Base-by-base conservation (phyloP, 495 filamentous ascomycete species). In the Podospora comata region DNA sequence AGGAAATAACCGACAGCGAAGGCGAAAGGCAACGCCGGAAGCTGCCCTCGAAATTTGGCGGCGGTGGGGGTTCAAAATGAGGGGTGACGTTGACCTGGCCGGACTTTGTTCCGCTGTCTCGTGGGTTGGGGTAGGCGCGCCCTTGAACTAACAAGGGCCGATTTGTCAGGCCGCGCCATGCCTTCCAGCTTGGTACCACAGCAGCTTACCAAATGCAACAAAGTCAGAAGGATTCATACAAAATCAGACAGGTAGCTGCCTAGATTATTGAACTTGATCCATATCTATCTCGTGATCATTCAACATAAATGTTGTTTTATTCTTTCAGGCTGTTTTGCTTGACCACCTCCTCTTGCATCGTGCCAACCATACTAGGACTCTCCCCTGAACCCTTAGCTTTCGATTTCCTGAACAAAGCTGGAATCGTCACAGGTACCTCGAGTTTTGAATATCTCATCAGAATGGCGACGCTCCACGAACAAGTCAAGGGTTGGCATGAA, bases 401-500 rank as follows among this genome's bases (percentile, higher is more conserved):
- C 15, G 39, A 13, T 3, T 48, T 48, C 6, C 15, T 48, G 6
- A 48, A 48, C 39, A 5, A 48, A 48, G 5, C 13, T 16, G 39
- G 15, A 48, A 48, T 13, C 7, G 9, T 48, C 39, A 0, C 13
- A 48, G 39, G 15, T 18, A 48, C 5, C 9, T 48, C 39, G 3
- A 11, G 13, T 11, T 48, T 48, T 11, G 39, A 11, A 48, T 48
- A 48, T 48, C 59, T 61, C 26, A 26, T 28, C 20, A 32, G 16
- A 19, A 69, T 69, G 67, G 48, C 67, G 18, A 69, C 67, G 0
- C 44, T 76, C n/a, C 67, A 71, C 1, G 30, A 68, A 23, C 66
- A 75, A 32, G 30, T 67, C n/a, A 53, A 72, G 27, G 71, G 71
- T 30, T 82, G 74, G 72, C 79, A 81, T 68, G 48, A 72, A 5